These are phyloP conservation scores for Aquilaria agallochum DNA, from an alignment of 441 rosid species.

Conservation along the genomic window DNA sequence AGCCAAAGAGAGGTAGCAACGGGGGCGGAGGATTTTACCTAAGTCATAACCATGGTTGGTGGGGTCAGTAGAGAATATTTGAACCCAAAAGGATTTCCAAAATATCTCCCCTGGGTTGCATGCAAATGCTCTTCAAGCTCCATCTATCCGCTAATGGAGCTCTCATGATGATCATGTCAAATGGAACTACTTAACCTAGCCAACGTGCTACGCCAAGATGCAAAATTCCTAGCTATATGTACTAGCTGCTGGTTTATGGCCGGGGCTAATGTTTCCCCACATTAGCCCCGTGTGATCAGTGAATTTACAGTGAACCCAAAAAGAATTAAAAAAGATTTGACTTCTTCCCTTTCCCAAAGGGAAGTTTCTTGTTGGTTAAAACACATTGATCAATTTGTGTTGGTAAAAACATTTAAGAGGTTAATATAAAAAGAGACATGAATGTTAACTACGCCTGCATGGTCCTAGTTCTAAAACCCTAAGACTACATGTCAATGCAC, in stretches of 20 bases:
- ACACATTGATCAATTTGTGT: slow-evolving; percentile 19
- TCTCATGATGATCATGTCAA: slow-evolving; percentile 28
- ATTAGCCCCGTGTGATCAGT: slow-evolving; percentile 41
- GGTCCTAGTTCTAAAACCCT: slow-evolving; percentile 63
- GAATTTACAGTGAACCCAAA: slow-evolving; percentile 38
- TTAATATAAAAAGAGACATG: too few species aligned
- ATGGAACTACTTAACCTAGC: slow-evolving; percentile 25
- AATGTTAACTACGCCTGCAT: slow-evolving; percentile 17
- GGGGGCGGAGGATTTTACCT: slow-evolving; percentile 33
- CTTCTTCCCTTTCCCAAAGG: slow-evolving; percentile 49
- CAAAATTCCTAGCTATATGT: background rate
- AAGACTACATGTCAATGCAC: slow-evolving; percentile 53
- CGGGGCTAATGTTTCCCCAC: slow-evolving; percentile 58
- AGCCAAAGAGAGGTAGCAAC: slow-evolving; percentile 14
- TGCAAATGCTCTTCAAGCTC: slow-evolving; percentile 68
- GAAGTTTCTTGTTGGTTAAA: slow-evolving; percentile 28
- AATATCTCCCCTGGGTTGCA: slow-evolving; percentile 82
- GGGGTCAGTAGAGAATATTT: slow-evolving; percentile 36
- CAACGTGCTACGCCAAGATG: slow-evolving; percentile 37
- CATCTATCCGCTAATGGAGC: slow-evolving; percentile 61
- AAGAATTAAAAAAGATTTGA: slow-evolving; percentile 12
- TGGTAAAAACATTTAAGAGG: slow-evolving; percentile 15
- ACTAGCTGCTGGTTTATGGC: too few species aligned
- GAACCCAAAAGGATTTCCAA: slow-evolving; percentile 68
- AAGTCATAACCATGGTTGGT: slow-evolving; percentile 96